Conservation (phyloP, 495 filamentous ascomycete species). For the Tuber indicum region DNA sequence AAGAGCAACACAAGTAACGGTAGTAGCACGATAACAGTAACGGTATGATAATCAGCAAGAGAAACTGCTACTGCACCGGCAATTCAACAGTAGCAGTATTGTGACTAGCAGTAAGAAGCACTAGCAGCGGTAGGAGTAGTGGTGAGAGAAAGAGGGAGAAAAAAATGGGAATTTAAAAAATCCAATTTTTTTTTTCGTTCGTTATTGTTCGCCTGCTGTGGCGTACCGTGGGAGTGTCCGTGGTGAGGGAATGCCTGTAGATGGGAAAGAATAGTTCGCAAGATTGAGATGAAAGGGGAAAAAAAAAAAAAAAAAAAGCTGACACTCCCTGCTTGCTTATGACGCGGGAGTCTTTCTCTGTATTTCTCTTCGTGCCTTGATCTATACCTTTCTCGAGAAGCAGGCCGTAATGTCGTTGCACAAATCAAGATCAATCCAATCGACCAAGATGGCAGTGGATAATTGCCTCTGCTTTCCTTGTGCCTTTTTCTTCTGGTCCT, state of each 20-base stretch:
- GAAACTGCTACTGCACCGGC: neutral
- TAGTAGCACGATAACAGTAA: neutral
- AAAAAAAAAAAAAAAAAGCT: neutral
- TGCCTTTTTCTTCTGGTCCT: neutral
- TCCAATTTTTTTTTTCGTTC: neutral
- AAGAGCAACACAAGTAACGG: neutral
- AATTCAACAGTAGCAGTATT: neutral
- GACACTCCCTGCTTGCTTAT: neutral
- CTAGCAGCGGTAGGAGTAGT: neutral
- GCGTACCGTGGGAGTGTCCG: neutral
- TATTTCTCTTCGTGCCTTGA: neutral
- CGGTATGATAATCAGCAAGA: neutral
- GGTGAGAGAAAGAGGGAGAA: neutral
- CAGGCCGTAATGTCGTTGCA: neutral
- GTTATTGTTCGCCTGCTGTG: neutral
- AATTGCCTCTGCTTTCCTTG: neutral
- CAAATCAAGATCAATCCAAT: neutral
- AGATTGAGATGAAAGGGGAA: neutral
- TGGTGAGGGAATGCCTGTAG: neutral
- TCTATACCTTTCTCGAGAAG: neutral
- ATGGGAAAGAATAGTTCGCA: neutral
- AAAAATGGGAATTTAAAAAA: neutral
- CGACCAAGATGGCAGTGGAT: neutral
- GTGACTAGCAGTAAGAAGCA: neutral
- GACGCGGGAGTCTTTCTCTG: neutral